These are phyloP conservation scores for Thraustotheca clavata DNA, from an alignment of 352 stramenopile species.

Conservation along the genomic window DNA sequence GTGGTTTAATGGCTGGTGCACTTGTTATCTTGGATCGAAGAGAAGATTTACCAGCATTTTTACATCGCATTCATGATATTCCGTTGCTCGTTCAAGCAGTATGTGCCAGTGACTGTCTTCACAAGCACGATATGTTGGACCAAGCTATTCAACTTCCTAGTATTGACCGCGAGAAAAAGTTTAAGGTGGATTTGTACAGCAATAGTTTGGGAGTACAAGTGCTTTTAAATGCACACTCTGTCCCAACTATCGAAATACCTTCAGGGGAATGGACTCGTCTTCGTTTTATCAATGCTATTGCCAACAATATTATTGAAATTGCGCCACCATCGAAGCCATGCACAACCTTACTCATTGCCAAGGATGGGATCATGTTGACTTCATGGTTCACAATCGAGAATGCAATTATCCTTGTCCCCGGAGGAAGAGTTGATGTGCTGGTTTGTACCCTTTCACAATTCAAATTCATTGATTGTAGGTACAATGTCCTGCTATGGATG, in stretches of 20 bases:
- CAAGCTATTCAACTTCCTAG: constrained; percentile 30
- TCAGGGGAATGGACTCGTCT: constrained; percentile 52
- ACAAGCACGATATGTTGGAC: constrained; percentile 43
- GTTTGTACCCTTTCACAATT: constrained; percentile 24
- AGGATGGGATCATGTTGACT: constrained; percentile 59
- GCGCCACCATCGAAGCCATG: constrained; percentile 35
- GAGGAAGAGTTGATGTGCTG: constrained; percentile 52
- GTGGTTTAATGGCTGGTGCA: constrained; percentile 60
- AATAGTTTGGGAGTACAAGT: constrained; percentile 57
- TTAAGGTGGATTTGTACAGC: constrained; percentile 23
- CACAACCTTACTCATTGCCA: constrained; percentile 46
- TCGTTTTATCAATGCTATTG: constrained; percentile 64
- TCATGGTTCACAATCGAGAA: constrained; percentile 30
- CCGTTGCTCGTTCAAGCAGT: constrained; percentile 60
- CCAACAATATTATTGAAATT: constrained; percentile 72
- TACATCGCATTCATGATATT: constrained; percentile 51
- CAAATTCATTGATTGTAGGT: constrained; percentile 34
- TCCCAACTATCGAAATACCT: constrained; percentile 44
- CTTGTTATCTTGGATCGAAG: constrained; percentile 57
- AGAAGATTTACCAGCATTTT: constrained; percentile 37
- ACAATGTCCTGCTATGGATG: constrained; percentile 11
- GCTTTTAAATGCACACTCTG: constrained; percentile 68
- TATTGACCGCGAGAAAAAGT: neutral
- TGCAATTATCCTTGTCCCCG: constrained; percentile 54
- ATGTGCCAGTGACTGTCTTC: constrained; percentile 61